Conservation (phyloP, 495 filamentous ascomycete genomes). For the Aspergillus diversus region DNA sequence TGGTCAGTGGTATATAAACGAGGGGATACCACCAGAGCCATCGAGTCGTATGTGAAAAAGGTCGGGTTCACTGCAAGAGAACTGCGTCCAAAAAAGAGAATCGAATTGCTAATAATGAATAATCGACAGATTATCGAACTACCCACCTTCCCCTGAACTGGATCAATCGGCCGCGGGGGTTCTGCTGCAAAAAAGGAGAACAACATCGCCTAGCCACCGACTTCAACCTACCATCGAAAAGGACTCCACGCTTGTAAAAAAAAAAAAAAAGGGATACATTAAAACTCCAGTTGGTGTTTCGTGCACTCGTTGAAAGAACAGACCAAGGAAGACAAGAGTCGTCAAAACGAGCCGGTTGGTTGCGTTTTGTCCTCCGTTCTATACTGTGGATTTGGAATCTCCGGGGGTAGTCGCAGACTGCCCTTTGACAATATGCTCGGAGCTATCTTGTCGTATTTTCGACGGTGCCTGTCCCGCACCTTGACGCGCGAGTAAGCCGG, state of each 20-base stretch:
- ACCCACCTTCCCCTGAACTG: background rate
- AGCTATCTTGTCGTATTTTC: background rate
- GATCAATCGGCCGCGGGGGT: constrained; percentile 3
- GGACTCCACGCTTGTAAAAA: background rate
- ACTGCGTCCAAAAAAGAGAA: background rate
- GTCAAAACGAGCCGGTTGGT: background rate
- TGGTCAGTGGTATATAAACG: constrained; percentile 6
- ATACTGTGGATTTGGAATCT: constrained; percentile 3
- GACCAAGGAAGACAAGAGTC: background rate
- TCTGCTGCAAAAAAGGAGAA: background rate
- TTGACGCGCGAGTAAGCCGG: constrained; percentile 11
- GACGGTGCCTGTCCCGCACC: background rate
- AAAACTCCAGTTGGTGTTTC: constrained; percentile 1
- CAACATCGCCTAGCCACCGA: constrained; percentile 2
- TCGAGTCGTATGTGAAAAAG: background rate
- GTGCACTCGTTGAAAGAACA: background rate
- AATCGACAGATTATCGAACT: background rate
- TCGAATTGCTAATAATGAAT: constrained; percentile 7
- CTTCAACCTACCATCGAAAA: background rate
- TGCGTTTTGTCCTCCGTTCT: background rate
- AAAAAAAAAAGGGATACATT: background rate
- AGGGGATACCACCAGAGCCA: constrained; percentile 1
- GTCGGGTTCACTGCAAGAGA: background rate
- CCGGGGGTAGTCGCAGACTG: background rate
- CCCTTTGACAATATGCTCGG: background rate